These are phyloP conservation scores for Hebeloma cylindrosporum DNA, from an alignment of 768 basidiomycete genomes.

Conservation along the genomic window DNA sequence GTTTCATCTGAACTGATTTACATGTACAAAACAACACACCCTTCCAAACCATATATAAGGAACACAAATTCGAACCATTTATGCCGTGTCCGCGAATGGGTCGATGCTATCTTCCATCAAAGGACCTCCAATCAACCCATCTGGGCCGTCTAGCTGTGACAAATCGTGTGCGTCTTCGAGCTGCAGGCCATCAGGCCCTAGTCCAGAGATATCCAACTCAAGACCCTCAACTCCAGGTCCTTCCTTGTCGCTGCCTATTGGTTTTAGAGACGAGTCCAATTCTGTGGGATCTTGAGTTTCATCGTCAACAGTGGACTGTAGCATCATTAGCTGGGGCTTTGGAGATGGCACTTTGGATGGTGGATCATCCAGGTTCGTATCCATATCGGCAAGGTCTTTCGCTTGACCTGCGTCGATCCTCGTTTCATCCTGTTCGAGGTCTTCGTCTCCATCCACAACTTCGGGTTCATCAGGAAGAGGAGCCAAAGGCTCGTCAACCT, in stretches of 20 bases:
- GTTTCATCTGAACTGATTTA: no score
- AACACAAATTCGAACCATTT: conserved; percentile 1
- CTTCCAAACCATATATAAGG: conserved; percentile 6
- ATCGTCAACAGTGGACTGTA: conserved; percentile 47
- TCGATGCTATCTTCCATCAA: conserved; percentile 61
- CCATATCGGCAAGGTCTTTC: conserved; percentile 31
- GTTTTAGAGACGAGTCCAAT: conserved; percentile 51
- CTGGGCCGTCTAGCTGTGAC: conserved; percentile 52
- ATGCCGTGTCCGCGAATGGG: conserved; percentile 48
- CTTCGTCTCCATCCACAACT: conserved; percentile 72
- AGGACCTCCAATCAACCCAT: conserved; percentile 57
- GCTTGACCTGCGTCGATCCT: conserved; percentile 40
- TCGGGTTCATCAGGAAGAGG: conserved; percentile 80
- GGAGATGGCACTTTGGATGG: conserved; percentile 64
- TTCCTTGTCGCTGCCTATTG: conserved; percentile 46
- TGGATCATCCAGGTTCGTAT: conserved; percentile 42
- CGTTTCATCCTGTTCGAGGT: conserved; percentile 68
- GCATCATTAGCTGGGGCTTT: conserved; percentile 63
- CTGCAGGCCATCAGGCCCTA: conserved; percentile 65
- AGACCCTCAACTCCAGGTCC: conserved; percentile 39
- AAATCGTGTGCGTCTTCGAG: conserved; percentile 55
- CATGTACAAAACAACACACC: no score
- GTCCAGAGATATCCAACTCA: conserved; percentile 59
- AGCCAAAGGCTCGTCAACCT: conserved; percentile 75
- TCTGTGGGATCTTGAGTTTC: conserved; percentile 26